Conservation (phyloP, 305 asterid species). For the Fraxinus baroniana region DNA sequence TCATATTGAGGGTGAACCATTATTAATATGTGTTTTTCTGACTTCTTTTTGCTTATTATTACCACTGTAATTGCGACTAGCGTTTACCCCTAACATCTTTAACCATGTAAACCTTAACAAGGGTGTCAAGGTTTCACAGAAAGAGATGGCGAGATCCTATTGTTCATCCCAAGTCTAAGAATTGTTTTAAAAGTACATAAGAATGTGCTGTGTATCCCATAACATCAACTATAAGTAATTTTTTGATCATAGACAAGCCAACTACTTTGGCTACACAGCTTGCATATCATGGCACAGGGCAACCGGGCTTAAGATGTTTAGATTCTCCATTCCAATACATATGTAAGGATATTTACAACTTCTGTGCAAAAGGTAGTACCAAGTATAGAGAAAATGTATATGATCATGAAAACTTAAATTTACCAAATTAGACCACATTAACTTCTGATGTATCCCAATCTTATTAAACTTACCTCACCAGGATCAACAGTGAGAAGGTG, state of each 20-base stretch:
- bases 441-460: neutral
- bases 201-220: neutral
- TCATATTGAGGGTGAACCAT: neutral
- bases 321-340: neutral
- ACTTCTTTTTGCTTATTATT: neutral
- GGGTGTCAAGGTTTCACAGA: neutral
- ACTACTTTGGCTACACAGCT: neutral
- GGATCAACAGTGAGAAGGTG: conserved; percentile 58
- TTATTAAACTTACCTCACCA: conserved; percentile 50
- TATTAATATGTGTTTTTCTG: neutral
- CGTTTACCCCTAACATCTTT: neutral
- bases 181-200: neutral
- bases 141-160: neutral
- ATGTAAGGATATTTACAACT: neutral
- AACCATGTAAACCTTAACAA: neutral
- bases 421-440: neutral
- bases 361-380: neutral
- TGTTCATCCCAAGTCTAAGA: neutral
- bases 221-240: neutral
- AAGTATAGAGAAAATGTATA: neutral
- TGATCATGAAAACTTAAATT: neutral
- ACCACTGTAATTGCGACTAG: neutral
- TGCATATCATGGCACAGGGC: neutral
- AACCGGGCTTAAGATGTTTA: neutral
- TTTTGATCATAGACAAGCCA: neutral